Percentiles rank a stretch among this genome's conserved stretches.
Conservation (phyloP, 2,329 filamentous ascomycete species). For the Venturia nashicola region DNA sequence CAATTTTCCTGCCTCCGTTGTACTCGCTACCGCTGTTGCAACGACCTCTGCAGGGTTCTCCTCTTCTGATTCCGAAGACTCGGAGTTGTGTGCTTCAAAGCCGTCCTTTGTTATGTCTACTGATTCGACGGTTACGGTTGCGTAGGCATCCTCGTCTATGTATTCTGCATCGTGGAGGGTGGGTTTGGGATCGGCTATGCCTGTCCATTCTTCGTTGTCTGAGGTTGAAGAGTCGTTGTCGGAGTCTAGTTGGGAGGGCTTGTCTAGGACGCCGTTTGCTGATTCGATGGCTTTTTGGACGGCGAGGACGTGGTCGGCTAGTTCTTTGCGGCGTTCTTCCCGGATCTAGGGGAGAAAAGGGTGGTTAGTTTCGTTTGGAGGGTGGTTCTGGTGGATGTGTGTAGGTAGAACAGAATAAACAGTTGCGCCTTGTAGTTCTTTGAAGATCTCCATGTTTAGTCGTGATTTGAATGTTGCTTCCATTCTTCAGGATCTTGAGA, state of each 20-base stretch:
- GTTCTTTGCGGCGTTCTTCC: background rate
- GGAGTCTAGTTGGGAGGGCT: slow-evolving; percentile 5
- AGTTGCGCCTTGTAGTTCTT: too few relatives aligned
- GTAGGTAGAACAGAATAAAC: too few relatives aligned
- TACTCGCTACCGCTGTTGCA: slow-evolving; percentile 19
- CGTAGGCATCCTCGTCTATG: slow-evolving; percentile 90
- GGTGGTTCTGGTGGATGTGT: too few relatives aligned
- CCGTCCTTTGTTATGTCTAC: slow-evolving; percentile 70
- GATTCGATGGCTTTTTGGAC: background rate
- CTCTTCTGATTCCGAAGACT: slow-evolving; percentile 18
- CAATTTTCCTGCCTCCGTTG: background rate
- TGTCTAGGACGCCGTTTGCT: slow-evolving; percentile 1
- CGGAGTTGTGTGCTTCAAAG: slow-evolving; percentile 43
- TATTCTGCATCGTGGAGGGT: slow-evolving; percentile 59
- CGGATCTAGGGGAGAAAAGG: background rate
- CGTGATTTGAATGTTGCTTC: too few relatives aligned
- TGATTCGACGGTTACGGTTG: slow-evolving; percentile 85
- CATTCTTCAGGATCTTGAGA: too few relatives aligned
- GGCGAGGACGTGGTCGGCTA: slow-evolving; percentile 2
- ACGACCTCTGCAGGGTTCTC: slow-evolving; percentile 21
- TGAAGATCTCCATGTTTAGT: too few relatives aligned
- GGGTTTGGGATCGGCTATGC: background rate
- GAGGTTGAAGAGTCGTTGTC: slow-evolving; percentile 11
- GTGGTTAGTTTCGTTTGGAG: background rate
- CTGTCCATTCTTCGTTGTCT: slow-evolving; percentile 9